Conservation (phyloP, 225 moss, liverwort and hornwort species). For the Pseudoscleropodium purum region DNA sequence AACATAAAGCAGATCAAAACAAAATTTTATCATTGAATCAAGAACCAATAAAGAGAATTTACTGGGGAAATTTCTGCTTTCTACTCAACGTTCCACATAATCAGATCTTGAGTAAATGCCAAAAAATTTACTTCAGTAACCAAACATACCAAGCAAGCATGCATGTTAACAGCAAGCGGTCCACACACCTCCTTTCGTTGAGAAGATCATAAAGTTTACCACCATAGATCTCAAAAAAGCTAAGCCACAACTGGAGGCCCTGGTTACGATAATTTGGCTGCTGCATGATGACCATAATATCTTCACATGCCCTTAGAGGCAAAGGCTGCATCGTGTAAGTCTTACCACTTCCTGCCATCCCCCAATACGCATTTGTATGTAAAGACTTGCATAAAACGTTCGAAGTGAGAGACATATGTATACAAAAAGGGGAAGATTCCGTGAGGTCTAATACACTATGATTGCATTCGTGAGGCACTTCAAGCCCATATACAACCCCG, state of each 20-base stretch:
- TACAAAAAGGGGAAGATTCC: background rate
- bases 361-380: background rate
- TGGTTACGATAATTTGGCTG: conserved; percentile 75
- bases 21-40: background rate
- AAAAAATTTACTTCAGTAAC: background rate
- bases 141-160: conserved; percentile 26
- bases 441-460: background rate
- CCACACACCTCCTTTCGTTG: conserved; percentile 89
- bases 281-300: conserved; percentile 93
- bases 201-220: conserved; percentile 99
- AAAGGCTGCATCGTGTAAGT: conserved; percentile 99
- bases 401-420: background rate
- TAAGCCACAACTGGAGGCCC: conserved; percentile 96
- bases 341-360: conserved; percentile 93
- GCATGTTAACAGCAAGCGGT: conserved; percentile 15
- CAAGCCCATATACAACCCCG: background rate
- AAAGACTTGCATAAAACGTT: background rate
- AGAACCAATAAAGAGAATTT: background rate
- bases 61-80: background rate
- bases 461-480: background rate
- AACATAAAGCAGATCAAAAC: background rate
- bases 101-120: background rate
- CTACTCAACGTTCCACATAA: background rate
- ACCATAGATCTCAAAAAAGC: conserved; percentile 99
- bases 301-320: conserved; percentile 94